phyloP scores from a whole-genome alignment of 1,284 basidiomycete genomes.

The Ceratobasidium sp. region DNA sequence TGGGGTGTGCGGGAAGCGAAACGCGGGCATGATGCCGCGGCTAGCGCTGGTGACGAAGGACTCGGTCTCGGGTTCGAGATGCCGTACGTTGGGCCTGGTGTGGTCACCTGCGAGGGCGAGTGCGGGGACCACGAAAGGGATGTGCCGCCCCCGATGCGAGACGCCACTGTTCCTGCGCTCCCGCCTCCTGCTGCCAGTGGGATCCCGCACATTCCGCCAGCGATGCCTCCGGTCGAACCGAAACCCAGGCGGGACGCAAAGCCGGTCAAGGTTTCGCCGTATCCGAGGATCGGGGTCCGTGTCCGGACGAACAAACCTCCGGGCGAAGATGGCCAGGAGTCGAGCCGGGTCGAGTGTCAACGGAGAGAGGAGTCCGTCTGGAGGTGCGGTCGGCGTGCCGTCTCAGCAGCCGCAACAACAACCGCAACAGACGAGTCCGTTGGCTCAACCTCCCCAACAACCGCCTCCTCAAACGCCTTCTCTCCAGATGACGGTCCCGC shows the following conservation, averaged over 20 bases:
- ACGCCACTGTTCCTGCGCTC: not conserved
- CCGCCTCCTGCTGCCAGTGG: not conserved
- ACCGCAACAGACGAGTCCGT: not conserved
- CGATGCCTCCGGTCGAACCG: not conserved
- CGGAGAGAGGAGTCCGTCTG: constrained; percentile 8
- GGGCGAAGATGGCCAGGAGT: constrained; percentile 4
- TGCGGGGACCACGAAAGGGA: not conserved
- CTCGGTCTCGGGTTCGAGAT: constrained; percentile 54
- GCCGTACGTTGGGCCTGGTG: constrained; percentile 57
- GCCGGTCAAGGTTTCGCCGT: constrained; percentile 25
- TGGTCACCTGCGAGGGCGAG: constrained; percentile 44
- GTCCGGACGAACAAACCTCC: constrained; percentile 18
- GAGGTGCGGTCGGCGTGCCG: not conserved
- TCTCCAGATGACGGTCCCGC: not conserved
- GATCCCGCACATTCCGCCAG: not conserved
- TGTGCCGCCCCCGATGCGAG: not conserved
- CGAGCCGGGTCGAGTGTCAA: constrained; percentile 14
- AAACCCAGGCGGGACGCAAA: constrained; percentile 3
- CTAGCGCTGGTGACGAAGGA: constrained; percentile 55
- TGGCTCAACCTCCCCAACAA: not conserved
- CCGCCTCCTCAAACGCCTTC: not conserved
- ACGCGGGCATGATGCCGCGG: not conserved
- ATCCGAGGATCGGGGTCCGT: constrained; percentile 29
- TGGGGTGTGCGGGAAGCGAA: constrained; percentile 13
- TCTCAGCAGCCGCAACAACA: not conserved